A percentile compares a stretch with the other conserved stretches of the same genome.
Conservation (phyloP, 2,329 filamentous ascomycete genomes). For the Sphaerostilbella broomeana region DNA sequence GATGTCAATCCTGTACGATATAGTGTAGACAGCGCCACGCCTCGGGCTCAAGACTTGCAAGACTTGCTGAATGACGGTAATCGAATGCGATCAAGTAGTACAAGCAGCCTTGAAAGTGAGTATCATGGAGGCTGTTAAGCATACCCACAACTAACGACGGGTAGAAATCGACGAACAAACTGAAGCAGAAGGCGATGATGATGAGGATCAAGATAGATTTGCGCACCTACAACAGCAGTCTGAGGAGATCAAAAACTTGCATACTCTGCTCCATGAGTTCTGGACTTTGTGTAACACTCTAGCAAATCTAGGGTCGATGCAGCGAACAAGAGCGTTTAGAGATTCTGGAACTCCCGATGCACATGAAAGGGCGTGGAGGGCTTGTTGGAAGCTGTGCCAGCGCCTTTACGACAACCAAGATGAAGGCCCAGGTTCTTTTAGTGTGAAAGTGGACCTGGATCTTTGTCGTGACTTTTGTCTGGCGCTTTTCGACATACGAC, state of each 20-base stretch:
- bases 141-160: constrained; percentile 13
- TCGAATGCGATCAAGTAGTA: constrained; percentile 57
- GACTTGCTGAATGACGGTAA: constrained; percentile 57
- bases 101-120: constrained; percentile 73
- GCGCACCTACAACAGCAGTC: constrained; percentile 20
- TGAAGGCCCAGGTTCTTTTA: constrained; percentile 58
- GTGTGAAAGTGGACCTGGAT: constrained; percentile 70
- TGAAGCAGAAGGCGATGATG: constrained; percentile 48
- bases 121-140: constrained; percentile 6
- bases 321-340: constrained; percentile 72
- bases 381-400: constrained; percentile 89
- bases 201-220: constrained; percentile 38
- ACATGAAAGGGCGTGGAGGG: constrained; percentile 86
- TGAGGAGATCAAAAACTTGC: constrained; percentile 61
- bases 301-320: constrained; percentile 75
- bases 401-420: constrained; percentile 77
- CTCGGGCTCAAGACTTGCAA: constrained; percentile 73
- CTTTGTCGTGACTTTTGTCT: constrained; percentile 90
- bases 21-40: constrained; percentile 65
- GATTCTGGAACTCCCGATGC: constrained; percentile 66
- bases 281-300: constrained; percentile 93
- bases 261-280: constrained; percentile 74
- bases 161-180: constrained; percentile 51
- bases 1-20: constrained; percentile 61
- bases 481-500: constrained; percentile 77